Base-by-base conservation (phyloP, 306 rosid species). In the Fragaria vesca region DNA sequence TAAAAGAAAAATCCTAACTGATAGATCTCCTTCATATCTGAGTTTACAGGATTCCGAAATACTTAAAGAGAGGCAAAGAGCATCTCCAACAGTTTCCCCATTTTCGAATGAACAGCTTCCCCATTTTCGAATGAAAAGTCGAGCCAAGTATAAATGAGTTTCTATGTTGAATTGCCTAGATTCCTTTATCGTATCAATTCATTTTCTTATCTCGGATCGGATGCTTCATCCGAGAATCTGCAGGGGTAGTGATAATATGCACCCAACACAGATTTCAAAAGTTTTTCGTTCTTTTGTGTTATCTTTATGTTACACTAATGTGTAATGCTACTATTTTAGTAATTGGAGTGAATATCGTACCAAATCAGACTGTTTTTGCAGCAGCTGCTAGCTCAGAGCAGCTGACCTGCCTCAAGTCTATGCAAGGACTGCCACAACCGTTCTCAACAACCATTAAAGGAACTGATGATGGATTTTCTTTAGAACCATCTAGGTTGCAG, bases 391-490 rank as follows among this genome's bases (percentile, higher is more conserved):
- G 85, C 82, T 93, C 98, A 38, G 97, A 24, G 26, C 26, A 96
- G 94, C 99, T 93, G 91, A 96, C 99, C 83, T 96, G 99, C 85
- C 99, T 85, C 8, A 96, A 81, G 88, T 96, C 99, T 66, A 93
- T 91, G 84, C 98, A 93, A 21, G 99, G 99, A 79, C 99, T 90
- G 47, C 99, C 99, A 71, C 99, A 91, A 30, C 99, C 99, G 57
- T 96, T 93, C 84, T 91, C 99, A 66, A 93, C 98, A 57, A 93
- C 97, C 99, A 90, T 96, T 80, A 96, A 80, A 12, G 99, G 93
- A 70, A 88, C 96, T 0, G 75, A 86, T 45, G 85, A 65, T 61
- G 94, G 79, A 61, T 76, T 87, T 79, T 82, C 90, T 86, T 85
- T 88, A 9, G 89, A 81, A 75, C 87, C 85, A 52, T 86, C 90